Conservation (phyloP, 257 asterid genomes). For the Solanum sitiens region DNA sequence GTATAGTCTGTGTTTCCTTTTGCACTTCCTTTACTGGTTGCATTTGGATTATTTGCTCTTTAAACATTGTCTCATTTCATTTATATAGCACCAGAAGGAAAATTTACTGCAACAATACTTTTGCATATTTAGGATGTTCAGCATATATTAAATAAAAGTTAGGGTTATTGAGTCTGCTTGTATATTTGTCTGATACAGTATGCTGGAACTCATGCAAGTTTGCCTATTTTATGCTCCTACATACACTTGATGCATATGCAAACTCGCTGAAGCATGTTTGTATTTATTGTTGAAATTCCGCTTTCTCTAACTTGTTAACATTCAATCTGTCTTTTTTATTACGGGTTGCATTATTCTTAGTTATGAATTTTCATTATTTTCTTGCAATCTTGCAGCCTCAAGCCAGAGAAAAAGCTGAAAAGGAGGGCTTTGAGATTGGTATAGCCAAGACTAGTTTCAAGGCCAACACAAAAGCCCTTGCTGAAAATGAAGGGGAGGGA, state of each 20-base stretch:
- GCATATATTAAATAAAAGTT: background rate
- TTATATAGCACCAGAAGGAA: background rate
- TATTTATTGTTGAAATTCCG: background rate
- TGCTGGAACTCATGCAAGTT: background rate
- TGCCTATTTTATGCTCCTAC: background rate
- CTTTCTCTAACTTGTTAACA: background rate
- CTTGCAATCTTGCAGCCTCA: slow-evolving; percentile 53
- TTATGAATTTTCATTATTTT: slow-evolving; percentile 1
- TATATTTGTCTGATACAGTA: background rate
- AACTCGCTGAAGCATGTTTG: background rate
- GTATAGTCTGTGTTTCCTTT: background rate
- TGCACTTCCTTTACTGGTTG: background rate
- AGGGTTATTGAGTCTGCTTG: background rate
- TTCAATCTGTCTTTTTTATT: background rate
- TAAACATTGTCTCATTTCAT: background rate
- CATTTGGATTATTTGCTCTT: background rate
- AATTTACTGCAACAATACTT: background rate
- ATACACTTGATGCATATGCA: background rate
- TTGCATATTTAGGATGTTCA: background rate
- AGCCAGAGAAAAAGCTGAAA: slow-evolving; percentile 84
- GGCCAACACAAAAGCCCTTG: slow-evolving; percentile 93
- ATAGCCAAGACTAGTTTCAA: slow-evolving; percentile 84
- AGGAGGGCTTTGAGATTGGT: slow-evolving; percentile 83
- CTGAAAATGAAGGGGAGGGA: slow-evolving; percentile 95
- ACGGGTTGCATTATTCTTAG: background rate